These are phyloP conservation scores for Allium fistulosum DNA, from an alignment of 106 monocot genomes.

Conservation along the genomic window DNA sequence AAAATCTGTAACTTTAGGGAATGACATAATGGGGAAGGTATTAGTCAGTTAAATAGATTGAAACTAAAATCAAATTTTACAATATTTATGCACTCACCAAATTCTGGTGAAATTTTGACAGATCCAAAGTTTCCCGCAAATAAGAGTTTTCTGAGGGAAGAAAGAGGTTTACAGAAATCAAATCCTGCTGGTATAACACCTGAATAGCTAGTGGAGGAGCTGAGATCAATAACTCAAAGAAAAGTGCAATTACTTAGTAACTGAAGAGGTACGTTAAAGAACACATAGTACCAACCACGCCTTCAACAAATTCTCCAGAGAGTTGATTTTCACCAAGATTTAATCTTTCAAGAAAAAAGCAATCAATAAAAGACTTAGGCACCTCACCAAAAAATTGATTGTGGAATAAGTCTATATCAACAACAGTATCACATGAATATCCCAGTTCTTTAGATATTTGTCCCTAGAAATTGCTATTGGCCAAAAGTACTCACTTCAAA, in stretches of 20 bases:
- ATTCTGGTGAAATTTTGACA: conserved; percentile 16
- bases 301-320: conserved; percentile 12
- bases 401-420: conserved; percentile 43
- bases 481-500: conserved; percentile 36
- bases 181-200: conserved; percentile 33
- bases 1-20: conserved; percentile 16
- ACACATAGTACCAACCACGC: conserved; percentile 6
- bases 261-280: conserved; percentile 14
- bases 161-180: conserved; percentile 20
- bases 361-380: conserved; percentile 19
- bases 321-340: conserved; percentile 30
- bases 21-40: conserved; percentile 15
- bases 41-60: conserved; percentile 19
- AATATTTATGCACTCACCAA: conserved; percentile 24
- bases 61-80: conserved; percentile 26
- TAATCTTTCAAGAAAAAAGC: conserved; percentile 20
- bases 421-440: conserved; percentile 27
- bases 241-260: conserved; percentile 13
- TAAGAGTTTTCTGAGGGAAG: conserved; percentile 29
- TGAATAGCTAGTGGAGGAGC: conserved; percentile 31
- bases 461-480: conserved; percentile 37
- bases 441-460: conserved; percentile 52
- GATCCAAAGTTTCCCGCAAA: conserved; percentile 27
- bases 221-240: conserved; percentile 29
- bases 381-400: neutral